phyloP scores from a whole-genome alignment of 2,329 filamentous ascomycete genomes.

The Aurifilum marmelostoma region DNA sequence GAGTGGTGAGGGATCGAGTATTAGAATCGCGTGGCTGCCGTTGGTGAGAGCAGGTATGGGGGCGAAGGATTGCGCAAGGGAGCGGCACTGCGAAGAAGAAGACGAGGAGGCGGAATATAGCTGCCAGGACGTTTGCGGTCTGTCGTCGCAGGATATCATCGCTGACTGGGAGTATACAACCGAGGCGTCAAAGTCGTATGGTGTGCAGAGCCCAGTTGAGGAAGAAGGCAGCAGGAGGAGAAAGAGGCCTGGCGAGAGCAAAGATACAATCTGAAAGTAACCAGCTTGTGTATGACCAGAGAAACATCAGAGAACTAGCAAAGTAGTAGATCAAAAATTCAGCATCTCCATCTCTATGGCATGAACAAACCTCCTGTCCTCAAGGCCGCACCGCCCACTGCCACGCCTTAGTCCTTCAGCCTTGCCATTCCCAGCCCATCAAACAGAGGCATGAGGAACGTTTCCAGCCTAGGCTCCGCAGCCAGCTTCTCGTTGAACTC shows the following conservation, averaged over 20 bases:
- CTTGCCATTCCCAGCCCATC: constrained; percentile 42
- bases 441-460: constrained; percentile 43
- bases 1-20: constrained; percentile 13
- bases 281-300: background rate
- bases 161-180: constrained; percentile 9
- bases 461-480: constrained; percentile 39
- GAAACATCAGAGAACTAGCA: background rate
- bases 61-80: background rate
- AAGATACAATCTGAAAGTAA: background rate
- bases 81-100: background rate
- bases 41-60: background rate
- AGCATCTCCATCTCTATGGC: background rate
- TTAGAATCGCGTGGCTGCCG: constrained; percentile 11
- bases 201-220: background rate
- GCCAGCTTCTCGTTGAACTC: constrained; percentile 42
- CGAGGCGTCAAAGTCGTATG: background rate
- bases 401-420: constrained; percentile 34
- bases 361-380: background rate
- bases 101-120: background rate
- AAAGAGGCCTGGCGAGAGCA: background rate
- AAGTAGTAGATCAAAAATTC: background rate
- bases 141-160: constrained; percentile 14
- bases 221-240: background rate
- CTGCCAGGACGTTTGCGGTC: background rate
- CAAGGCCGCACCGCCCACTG: background rate